Percentiles rank a stretch among this genome's conserved stretches.
These are phyloP conservation scores for Candida odintsovae DNA, from an alignment of 805 yeast species.

Conservation along the genomic window DNA sequence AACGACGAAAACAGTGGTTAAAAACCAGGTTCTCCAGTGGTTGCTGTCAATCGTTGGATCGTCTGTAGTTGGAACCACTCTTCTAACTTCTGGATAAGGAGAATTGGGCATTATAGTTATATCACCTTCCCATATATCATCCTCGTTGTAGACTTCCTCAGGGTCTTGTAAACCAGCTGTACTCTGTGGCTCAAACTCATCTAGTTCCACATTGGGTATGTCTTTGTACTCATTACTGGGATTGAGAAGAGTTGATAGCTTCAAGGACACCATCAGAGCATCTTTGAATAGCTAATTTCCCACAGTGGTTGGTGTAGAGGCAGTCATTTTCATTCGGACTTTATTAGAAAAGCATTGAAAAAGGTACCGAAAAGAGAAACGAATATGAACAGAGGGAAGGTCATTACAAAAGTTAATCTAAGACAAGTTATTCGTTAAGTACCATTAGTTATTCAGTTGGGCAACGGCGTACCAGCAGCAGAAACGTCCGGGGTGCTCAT, in stretches of 20 bases:
- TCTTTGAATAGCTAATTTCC: too few relatives aligned
- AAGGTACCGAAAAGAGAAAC: too few relatives aligned
- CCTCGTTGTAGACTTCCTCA: background rate
- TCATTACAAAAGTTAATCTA: background rate
- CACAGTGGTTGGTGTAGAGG: background rate
- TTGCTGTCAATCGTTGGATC: slow-evolving; percentile 43
- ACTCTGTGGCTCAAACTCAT: background rate
- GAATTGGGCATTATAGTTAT: slow-evolving; percentile 32
- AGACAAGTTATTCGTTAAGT: background rate
- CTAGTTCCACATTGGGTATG: background rate
- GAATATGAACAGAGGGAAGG: too few relatives aligned
- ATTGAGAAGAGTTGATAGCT: background rate
- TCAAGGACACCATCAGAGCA: background rate
- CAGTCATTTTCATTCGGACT: too few relatives aligned
- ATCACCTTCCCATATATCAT: slow-evolving; percentile 2
- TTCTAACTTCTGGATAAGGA: slow-evolving; percentile 62
- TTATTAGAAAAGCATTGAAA: too few relatives aligned
- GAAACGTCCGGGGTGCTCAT: slow-evolving; percentile 19
- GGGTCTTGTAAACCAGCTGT: background rate
- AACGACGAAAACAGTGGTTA: slow-evolving; percentile 43
- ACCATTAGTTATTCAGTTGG: slow-evolving; percentile 1
- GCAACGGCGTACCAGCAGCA: slow-evolving; percentile 12
- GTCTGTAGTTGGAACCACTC: slow-evolving; percentile 48
- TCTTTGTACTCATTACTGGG: background rate
- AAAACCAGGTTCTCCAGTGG: slow-evolving; percentile 49